Conservation (phyloP, 2,329 filamentous ascomycete genomes). For the Paramyrothecium sp. region DNA sequence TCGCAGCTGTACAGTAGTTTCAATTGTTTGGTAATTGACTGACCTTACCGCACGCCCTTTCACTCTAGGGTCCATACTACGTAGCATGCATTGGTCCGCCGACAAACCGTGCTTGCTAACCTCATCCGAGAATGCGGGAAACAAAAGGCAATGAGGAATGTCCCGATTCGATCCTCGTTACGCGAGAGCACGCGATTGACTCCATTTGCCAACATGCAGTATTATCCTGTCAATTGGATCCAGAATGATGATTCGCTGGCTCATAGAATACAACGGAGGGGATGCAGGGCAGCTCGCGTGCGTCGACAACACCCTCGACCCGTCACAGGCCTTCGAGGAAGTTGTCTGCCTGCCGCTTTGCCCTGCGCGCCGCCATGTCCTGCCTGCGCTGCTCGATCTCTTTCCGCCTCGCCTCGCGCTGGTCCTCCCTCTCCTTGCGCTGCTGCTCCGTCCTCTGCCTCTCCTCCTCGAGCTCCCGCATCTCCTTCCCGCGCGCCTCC, state of each 20-base stretch:
- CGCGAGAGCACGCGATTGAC: too few relatives aligned
- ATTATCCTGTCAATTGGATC: slow-evolving; percentile 9
- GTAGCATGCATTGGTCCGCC: background rate
- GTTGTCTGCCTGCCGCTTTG: slow-evolving; percentile 67
- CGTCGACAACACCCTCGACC: slow-evolving; percentile 7
- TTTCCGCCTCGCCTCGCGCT: slow-evolving; percentile 55
- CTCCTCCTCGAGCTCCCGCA: slow-evolving; percentile 69
- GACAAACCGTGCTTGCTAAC: too few relatives aligned
- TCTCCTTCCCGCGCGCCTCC: slow-evolving; percentile 64
- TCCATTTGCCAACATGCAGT: slow-evolving; percentile 1
- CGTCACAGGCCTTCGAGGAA: slow-evolving; percentile 62
- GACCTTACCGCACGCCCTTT: too few relatives aligned
- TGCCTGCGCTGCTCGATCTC: slow-evolving; percentile 64
- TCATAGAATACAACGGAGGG: background rate
- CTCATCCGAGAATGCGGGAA: too few relatives aligned
- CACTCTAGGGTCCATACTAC: background rate
- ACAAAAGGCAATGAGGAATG: too few relatives aligned
- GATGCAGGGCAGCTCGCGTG: background rate
- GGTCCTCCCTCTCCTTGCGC: slow-evolving; percentile 53
- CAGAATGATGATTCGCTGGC: background rate
- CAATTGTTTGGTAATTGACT: too few relatives aligned
- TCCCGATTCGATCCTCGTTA: too few relatives aligned
- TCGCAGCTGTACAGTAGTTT: background rate
- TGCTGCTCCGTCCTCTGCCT: slow-evolving; percentile 66
- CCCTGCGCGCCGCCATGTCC: slow-evolving; percentile 59